Evolutionary conservation across 768 basidiomycete species (phyloP), one percentile per base, ranked within the genome.

Genomic region (Lactifluus volemus): DNA sequence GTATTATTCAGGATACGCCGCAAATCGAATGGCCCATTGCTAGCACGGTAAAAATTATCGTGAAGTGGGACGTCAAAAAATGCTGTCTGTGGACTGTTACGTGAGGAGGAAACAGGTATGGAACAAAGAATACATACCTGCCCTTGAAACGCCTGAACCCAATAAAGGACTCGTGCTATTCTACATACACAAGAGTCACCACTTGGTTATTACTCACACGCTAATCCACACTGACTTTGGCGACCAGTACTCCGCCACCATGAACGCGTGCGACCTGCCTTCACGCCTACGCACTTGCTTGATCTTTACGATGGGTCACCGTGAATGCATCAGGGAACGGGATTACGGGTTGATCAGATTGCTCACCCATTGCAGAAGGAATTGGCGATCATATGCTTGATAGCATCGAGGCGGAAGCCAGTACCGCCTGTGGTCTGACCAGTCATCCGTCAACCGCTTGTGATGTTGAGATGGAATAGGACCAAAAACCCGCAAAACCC

Each of bases 61-160:
- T 98, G 94, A 21, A 98, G 77, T 19, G 92, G 91, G 7, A 92
- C 90, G 69, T 97, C 94, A 65, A 97, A 97, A 69, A 96, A 92
- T 0, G 92, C 80, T 11, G 88, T 84, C 86, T 96, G 71, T 38
- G 60, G 57, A 54, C 39, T 30, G 25, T 8, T 32, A 63, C 45
- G 29, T 12, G 44, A 19, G 32, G 54, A 52, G 53, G n/a, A 38
- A 38, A 34, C 36, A 12, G 10, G 48, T 19, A 25, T 21, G 12
- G 48, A 17, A n/a, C 7, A 3, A 6, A 41, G 12, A 15, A 48
- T 38, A 15, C 74, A 56, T 63, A 88, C 89, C 71, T 87, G 78
- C 64, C 89, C 88, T 71, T 79, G 74, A 69, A 89, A 84, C 19
- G 76, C 77, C 45, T 76, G 75, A 59, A 89, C 79, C 65, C 84